Percentiles rank a stretch among this genome's conserved stretches.
Conservation (phyloP, 2,329 filamentous ascomycete species). For the Leptographium procerum region DNA sequence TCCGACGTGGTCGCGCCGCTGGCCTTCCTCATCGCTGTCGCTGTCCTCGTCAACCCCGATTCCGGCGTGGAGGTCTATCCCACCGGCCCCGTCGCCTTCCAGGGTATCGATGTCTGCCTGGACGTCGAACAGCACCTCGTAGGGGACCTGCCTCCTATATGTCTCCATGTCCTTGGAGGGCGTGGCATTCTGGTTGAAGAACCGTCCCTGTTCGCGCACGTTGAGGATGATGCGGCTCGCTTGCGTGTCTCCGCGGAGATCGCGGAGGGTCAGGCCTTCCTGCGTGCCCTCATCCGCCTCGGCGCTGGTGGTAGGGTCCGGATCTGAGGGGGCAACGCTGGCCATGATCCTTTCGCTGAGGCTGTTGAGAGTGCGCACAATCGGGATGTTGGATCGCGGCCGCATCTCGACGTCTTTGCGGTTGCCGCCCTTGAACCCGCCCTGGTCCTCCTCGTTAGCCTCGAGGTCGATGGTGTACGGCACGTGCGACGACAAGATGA, state of each 20-base stretch:
- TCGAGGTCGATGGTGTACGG: conserved; percentile 87
- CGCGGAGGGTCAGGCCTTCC: conserved; percentile 63
- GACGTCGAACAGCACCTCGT: conserved; percentile 54
- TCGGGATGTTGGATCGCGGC: conserved; percentile 69
- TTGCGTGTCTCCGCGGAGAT: conserved; percentile 63
- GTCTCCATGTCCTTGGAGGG: conserved; percentile 32
- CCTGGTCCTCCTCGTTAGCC: conserved; percentile 91
- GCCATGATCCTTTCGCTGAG: conserved; percentile 90
- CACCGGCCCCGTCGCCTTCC: conserved; percentile 33
- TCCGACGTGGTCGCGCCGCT: conserved; percentile 41
- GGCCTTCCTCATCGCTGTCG: conserved; percentile 48
- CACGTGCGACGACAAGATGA: conserved; percentile 52
- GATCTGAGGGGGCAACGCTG: conserved; percentile 69
- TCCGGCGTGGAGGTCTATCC: conserved; percentile 48
- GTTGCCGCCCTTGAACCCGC: conserved; percentile 70
- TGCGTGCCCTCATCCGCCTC: conserved; percentile 64
- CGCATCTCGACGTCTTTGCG: conserved; percentile 84
- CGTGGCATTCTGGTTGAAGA: conserved; percentile 52
- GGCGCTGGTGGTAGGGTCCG: conserved; percentile 51
- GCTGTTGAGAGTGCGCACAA: conserved; percentile 79
- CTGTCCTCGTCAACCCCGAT: conserved; percentile 62
- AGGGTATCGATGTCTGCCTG: conserved; percentile 48
- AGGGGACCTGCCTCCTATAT: conserved; percentile 60
- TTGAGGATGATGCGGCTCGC: conserved; percentile 75
- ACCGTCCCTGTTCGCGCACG: conserved; percentile 75